phyloP scores from a whole-genome alignment of 768 basidiomycete species.

The Tricholoma hemisulphureum region DNA sequence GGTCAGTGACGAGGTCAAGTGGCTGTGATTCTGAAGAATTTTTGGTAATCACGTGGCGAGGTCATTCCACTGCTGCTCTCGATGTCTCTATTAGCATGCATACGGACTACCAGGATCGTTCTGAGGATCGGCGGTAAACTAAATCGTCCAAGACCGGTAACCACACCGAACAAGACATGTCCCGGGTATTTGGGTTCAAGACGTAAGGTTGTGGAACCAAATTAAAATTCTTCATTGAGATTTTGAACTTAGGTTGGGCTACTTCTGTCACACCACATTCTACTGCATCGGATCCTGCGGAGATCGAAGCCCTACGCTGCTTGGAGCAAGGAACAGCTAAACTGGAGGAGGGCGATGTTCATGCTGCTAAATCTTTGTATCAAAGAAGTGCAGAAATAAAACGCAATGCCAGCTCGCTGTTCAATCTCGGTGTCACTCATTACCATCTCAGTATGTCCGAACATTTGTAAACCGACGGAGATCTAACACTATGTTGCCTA shows the following conservation, averaged over 20 bases:
- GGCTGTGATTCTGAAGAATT: conserved; percentile 4
- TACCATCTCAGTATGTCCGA: conserved; percentile 76
- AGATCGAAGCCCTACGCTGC: conserved; percentile 72
- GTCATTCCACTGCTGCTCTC: too few species aligned
- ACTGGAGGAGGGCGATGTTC: conserved; percentile 83
- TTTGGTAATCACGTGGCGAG: conserved; percentile 16
- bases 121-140: background rate
- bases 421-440: conserved; percentile 86
- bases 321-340: conserved; percentile 83
- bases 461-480: background rate
- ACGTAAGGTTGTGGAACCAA: conserved; percentile 27
- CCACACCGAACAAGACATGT: conserved; percentile 14
- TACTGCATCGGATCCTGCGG: conserved; percentile 79
- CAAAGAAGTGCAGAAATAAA: conserved; percentile 78
- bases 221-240: background rate
- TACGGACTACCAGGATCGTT: conserved; percentile 16
- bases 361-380: conserved; percentile 75
- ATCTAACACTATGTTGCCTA: conserved; percentile 9
- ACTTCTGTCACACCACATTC: conserved; percentile 80
- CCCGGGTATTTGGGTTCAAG: conserved; percentile 24
- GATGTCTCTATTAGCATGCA: conserved; percentile 21
- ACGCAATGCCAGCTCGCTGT: conserved; percentile 75
- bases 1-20: conserved; percentile 18
- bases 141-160: conserved; percentile 2
- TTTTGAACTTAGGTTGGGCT: conserved; percentile 60